Base-by-base conservation (phyloP, 2,329 filamentous ascomycete species). In the Pseudopithomyces chartarum region DNA sequence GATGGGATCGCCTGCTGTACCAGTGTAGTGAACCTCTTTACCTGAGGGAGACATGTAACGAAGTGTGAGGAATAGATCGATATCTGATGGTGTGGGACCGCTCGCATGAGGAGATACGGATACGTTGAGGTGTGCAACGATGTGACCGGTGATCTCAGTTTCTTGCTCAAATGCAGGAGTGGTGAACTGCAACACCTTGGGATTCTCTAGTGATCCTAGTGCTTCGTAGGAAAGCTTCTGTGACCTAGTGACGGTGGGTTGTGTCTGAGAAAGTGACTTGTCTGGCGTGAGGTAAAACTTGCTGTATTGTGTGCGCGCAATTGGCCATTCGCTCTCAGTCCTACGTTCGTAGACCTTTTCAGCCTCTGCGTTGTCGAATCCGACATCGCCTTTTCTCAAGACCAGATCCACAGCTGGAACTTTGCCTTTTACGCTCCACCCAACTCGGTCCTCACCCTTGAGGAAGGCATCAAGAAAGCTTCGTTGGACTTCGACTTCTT, bases 391-490 rank as follows among this genome's bases (percentile, higher is more conserved):
- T 67, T 88, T 88, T 12, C 88, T 81, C 1, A 91, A 75, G 0
- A 85, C 80, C 0, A 90, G 65, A 40, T 81, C 82, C 1, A 91
- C 86, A 0, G 85, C 81, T 0, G 88, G 80, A 0, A 87, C 75
- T 53, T 85, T 85, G 23, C 87, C 85, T 11, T 80, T 77, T 10
- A 76, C 65, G 0, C 80, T 81, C 86, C 87, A 89, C n/a, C 86
- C 86, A 0, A 78, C 78, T 0, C 78, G 76, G 63, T 91, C 89
- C 0, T 90, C 81, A 1, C 80, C 85, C 62, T 90, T 90, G 34
- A 91, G 79, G 66, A 91, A 91, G 0, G 88, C 88, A 56, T 90
- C 86, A 0, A 91, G 76, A 69, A 91, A 91, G 61, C 83, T 85
- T 45, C 79, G 81, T 66, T 91, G 89, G 0, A 91, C 63, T 58